Evolutionary conservation across 257 asterid species (phyloP).

Genomic region (Fraxinus excelsior): DNA sequence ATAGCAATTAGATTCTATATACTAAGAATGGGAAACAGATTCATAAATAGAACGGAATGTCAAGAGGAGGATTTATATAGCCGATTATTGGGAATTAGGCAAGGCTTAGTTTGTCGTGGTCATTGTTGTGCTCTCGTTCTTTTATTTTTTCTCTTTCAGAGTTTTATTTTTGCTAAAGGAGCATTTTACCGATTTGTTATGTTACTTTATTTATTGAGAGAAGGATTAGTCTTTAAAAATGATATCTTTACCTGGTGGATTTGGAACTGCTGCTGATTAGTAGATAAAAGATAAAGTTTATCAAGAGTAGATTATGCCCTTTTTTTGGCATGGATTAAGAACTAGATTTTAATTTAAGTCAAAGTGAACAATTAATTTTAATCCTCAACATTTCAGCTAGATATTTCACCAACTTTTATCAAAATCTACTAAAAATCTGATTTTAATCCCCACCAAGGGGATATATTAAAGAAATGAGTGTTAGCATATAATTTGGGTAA

Average conservation of each 20-base stretch:
- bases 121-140: not conserved
- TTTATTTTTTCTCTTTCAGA: constrained; percentile 26
- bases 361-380: too few species aligned
- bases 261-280: constrained; percentile 7
- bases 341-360: too few species aligned
- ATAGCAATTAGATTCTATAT: too few species aligned
- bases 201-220: constrained; percentile 2
- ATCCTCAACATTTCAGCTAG: too few species aligned
- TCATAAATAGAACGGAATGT: not conserved
- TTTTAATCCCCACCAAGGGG: too few species aligned
- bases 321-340: too few species aligned
- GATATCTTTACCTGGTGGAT: constrained; percentile 5
- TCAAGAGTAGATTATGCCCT: constrained; percentile 1
- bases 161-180: constrained; percentile 21
- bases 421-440: too few species aligned
- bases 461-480: constrained; percentile 2
- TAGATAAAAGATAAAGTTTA: constrained; percentile 18
- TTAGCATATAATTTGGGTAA: constrained; percentile 30
- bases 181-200: not conserved
- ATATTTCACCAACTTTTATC: too few species aligned
- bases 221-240: not conserved
- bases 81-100: too few species aligned
- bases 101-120: constrained; percentile 1
- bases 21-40: constrained; percentile 20
- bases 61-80: too few species aligned